Base-by-base conservation (phyloP, 805 yeast species). In the Yarrowia alimentaria region DNA sequence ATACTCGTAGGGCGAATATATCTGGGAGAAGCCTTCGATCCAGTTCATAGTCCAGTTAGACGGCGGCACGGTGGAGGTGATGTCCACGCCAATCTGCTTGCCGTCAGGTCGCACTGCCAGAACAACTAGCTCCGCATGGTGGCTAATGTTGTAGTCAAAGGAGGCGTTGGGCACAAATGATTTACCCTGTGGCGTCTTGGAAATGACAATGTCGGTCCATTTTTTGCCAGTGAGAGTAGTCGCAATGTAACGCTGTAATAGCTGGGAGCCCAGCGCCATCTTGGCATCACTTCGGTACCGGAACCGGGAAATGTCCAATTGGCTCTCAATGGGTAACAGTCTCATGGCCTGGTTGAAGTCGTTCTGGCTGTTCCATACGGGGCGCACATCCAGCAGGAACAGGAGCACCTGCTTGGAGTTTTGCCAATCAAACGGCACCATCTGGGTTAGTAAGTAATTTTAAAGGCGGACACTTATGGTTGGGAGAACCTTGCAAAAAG, bases 121-220 rank as follows among this genome's bases (percentile, higher is more conserved):
- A 14, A 77, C 65, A 2, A 80, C 69, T 6, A 73, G 55, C 6
- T 72, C 72, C 26, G 74, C 71, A 26, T 86, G 84, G 56, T 80
- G 79, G 5, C 85, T 76, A 16, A 80, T 66, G 60, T 80, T 84
- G 67, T 78, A 85, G 24, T 70, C 63, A 26, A 74, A 56, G 3
- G 53, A 37, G 5, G 66, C 53, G 18, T 58, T 62, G 1, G 52
- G 48, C 12, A 78, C 37, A 4, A 25, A 54, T 0, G 93, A 90
- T 57, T 84, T 85, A 1, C 93, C 91, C 57, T 59, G 73, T 25
- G 61, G 52, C 28, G 71, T 73, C 25, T 57, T 60, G 0, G 53
- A 52, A 35, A 75, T 65, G 25, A 55, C 47, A 4, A 72, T 53
- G 0, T 52, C 48, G 12, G 54, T 22, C 12, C 59, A 48, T 3